phyloP scores from a whole-genome alignment of 768 basidiomycete genomes.

The Cubamyces sp. region DNA sequence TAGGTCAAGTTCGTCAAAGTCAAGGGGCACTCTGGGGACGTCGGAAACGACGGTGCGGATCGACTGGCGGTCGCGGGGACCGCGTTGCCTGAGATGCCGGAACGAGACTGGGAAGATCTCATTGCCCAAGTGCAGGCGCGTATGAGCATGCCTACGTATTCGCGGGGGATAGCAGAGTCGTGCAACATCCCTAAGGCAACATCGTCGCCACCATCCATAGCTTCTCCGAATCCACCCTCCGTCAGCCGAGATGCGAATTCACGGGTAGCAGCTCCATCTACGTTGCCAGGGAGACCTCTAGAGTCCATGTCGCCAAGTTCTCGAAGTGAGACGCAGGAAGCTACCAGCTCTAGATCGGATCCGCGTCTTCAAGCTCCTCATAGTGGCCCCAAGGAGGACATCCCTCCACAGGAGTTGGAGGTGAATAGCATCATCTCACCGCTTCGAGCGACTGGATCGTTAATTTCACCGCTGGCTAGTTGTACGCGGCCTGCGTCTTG shows the following conservation, averaged over 20 bases:
- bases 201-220: background rate
- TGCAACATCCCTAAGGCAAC: too few relatives aligned
- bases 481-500: conserved; percentile 10
- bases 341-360: background rate
- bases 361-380: background rate
- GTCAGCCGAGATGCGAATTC: too few relatives aligned
- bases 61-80: conserved; percentile 66
- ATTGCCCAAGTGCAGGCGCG: conserved; percentile 5
- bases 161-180: background rate
- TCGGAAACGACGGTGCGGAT: conserved; percentile 90
- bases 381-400: background rate
- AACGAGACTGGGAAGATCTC: conserved; percentile 59
- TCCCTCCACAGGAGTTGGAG: conserved; percentile 4
- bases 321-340: background rate
- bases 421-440: background rate
- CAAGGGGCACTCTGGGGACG: conserved; percentile 69
- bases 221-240: background rate
- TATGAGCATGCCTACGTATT: background rate
- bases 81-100: conserved; percentile 41
- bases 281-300: background rate
- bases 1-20: conserved; percentile 65
- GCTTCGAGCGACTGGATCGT: too few relatives aligned
- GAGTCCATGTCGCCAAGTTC: background rate
- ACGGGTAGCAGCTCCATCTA: too few relatives aligned
- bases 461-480: background rate